These are phyloP conservation scores for Parietaria judaica DNA, from an alignment of 306 rosid genomes.

Conservation along the genomic window DNA sequence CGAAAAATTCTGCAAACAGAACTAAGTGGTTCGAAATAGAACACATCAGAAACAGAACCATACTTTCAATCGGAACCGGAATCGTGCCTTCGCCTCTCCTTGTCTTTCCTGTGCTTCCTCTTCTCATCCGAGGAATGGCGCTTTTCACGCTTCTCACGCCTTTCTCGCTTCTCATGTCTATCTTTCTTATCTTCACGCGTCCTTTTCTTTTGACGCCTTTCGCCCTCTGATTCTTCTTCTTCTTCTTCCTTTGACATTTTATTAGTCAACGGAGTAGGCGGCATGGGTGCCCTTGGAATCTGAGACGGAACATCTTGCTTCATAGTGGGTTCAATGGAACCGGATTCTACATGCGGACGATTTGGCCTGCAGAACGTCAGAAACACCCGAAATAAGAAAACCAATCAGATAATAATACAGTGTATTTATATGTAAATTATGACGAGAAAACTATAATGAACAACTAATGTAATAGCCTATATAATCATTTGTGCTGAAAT, in stretches of 20 bases:
- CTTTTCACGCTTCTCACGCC: constrained; percentile 16
- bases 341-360: too few relatives aligned
- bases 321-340: too few relatives aligned
- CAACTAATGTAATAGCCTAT: too few relatives aligned
- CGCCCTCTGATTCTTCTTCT: constrained; percentile 51
- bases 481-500: too few relatives aligned
- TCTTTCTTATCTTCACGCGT: constrained; percentile 69
- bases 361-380: too few relatives aligned
- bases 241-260: constrained; percentile 28
- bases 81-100: constrained; percentile 61
- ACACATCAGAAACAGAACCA: not conserved
- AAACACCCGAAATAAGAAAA: too few relatives aligned
- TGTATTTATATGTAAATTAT: too few relatives aligned
- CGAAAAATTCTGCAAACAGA: not conserved
- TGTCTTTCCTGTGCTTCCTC: constrained; percentile 60
- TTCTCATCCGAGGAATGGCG: constrained; percentile 45
- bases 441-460: too few relatives aligned
- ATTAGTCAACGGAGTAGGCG: too few relatives aligned
- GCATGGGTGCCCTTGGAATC: too few relatives aligned
- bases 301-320: too few relatives aligned
- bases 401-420: too few relatives aligned
- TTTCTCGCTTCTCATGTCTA: constrained; percentile 24
- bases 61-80: constrained; percentile 53
- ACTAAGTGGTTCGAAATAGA: not conserved
- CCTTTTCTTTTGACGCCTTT: constrained; percentile 54